These are phyloP conservation scores for Sarcomyxa edulis DNA, from an alignment of 768 basidiomycete species.

Conservation along the genomic window DNA sequence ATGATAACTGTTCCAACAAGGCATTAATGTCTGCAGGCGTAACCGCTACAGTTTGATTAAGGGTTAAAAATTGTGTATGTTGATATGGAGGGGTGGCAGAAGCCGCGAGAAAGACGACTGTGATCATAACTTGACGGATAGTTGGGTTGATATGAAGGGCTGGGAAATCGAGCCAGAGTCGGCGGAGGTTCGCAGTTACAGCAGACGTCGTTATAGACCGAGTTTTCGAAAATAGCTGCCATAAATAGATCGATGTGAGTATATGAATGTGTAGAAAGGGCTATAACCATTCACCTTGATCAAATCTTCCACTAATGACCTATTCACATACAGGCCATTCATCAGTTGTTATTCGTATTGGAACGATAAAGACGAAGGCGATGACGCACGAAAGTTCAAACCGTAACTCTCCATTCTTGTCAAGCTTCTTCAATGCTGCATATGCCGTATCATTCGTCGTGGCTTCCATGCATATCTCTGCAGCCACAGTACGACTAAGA, in stretches of 20 bases:
- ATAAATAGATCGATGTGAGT: conserved; percentile 8
- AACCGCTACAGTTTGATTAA: conserved; percentile 16
- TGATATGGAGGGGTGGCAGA: conserved; percentile 54
- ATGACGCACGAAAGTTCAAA: conserved; percentile 59
- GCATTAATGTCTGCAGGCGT: conserved; percentile 29
- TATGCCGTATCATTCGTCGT: conserved; percentile 68
- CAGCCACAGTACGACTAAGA: conserved; percentile 76
- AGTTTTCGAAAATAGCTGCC: conserved; percentile 63
- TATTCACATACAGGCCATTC: conserved; percentile 18
- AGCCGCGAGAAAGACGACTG: no score
- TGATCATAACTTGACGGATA: conserved; percentile 70
- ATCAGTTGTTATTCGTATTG: not conserved
- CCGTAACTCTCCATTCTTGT: conserved; percentile 58
- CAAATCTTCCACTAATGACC: conserved; percentile 56
- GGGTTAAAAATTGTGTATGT: conserved; percentile 10
- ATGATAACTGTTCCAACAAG: conserved; percentile 49
- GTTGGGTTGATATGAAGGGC: conserved; percentile 49
- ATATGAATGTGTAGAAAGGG: not conserved
- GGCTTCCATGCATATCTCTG: conserved; percentile 79
- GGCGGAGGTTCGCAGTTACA: conserved; percentile 49
- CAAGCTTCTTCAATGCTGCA: conserved; percentile 58
- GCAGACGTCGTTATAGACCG: conserved; percentile 52
- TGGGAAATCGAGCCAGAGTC: conserved; percentile 65
- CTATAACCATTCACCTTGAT: conserved; percentile 49
- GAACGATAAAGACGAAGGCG: no score